Evolutionary conservation across 2,329 filamentous ascomycete species (phyloP), one percentile per base, ranked within the genome.

Genomic region (Tympanopsis confertula): DNA sequence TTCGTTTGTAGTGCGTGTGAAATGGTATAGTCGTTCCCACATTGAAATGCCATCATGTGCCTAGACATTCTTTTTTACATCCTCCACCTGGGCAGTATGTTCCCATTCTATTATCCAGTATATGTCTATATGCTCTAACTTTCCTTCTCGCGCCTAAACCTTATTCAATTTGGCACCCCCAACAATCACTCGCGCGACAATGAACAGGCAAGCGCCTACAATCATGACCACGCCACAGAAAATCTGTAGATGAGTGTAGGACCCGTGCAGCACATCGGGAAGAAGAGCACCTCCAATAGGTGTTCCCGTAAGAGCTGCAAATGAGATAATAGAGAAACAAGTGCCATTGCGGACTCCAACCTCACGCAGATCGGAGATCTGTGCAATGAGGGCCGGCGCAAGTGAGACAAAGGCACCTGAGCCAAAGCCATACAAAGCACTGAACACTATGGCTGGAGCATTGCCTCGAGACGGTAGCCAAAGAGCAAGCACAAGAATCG

Each of bases 291-390:
- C 73, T 1, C 61, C 69, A 44, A 78, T 74, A 0, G 75, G 74
- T 39, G 62, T 71, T 0, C 72, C 68, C 2, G 69, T 66, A 13
- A 82, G 54, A 2, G 71, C 73, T 0, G 68, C 68, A 24, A 82
- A 54, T 2, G 69, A 65, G 13, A 69, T 58, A n/a, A 72, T 51
- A 3, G 68, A 65, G 47, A 78, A 78, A 36, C 68, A 56, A 0
- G 65, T 61, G 0, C 74, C 74, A 1, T 62, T 71, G 5, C 71
- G 60, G 10, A 70, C 62, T 2, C 74, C 74, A 5, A 78, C 67
- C 46, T 74, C 62, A 2, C 60, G 54, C 38, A 71, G 56, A 22
- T 71, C 68, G 2, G 67, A 71, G 41, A 80, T 71, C 44, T 79
- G 69, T 2, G 55, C 56, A 4, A 63, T 48, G 2, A 66, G 52